Base-by-base conservation (phyloP, 352 stramenopile species). In the Phytophthora chlamydospora region DNA sequence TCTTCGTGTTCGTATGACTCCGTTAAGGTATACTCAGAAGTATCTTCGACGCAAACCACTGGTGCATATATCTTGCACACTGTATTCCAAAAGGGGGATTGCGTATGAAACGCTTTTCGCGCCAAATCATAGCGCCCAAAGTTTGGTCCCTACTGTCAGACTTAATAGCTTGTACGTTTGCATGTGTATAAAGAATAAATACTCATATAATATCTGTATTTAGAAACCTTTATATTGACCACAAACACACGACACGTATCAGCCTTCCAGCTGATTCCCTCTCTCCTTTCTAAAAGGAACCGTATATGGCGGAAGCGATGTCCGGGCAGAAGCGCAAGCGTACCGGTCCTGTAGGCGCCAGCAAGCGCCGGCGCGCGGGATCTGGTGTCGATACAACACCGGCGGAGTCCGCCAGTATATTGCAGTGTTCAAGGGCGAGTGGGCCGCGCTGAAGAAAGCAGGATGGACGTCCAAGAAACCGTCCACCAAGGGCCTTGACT, bases 361-460 rank as follows among this genome's bases (percentile, higher is more conserved):
- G 36, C 14, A 40, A 57, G 14, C 48, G 27, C 48, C 48, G 36
- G 8, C 35, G 48, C 11, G 27, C 16, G 14, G 3, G 21, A 13
- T 29, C 14, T 9, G 27, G n/a, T 27, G 19, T 57, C 36, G 36
- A 47, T 2, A 11, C 7, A 11, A n/a, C 21, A 17, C 14, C 4
- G n/a, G 4, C 13, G 14, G 24, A 57, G 36, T 32, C 36, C 16
- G 24, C 24, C 8, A 47, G 36, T 13, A 32, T n/a, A 21, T 46
- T 57, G 36, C 8, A 6, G 36, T 39, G 48, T 57, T 57, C 36
- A 57, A 57, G n/a, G 13, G 13, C 3, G 10, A 19, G 48, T 57
- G 48, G 48, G 35, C 14, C 4, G 36, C 48, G 24, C 16, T 57
- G n/a, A 13, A 3, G 48, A 57, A 57, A 46, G 48, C 45, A n/a